Base-by-base conservation (phyloP, 1,139 yeast species). In the Suhomyces coccinellae region DNA sequence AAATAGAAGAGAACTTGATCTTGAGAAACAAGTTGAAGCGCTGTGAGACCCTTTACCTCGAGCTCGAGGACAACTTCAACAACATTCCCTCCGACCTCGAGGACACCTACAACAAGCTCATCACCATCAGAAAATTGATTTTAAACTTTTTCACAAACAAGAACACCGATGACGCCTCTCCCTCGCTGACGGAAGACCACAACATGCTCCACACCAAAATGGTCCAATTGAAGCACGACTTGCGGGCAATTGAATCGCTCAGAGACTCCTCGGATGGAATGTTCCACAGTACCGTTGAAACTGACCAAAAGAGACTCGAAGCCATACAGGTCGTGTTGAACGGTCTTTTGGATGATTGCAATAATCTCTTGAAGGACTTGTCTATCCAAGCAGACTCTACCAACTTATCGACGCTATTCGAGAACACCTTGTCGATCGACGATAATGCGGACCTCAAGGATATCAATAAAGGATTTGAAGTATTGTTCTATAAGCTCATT, bases 271-370 rank as follows among this genome's bases (percentile, higher is more conserved):
- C 59, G 14, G 63, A 61, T 17, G 77, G 71, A 17, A 66, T 59
- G 53, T 73, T 67, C 56, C 61, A 54, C 47, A 54, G 62, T 35
- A 45, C 52, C 10, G 40, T 36, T 9, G 58, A 55, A 33, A 65
- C 55, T 7, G 53, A 60, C 7, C 55, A 57, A 27, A 58, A 59
- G 13, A 57, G 61, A 40, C 53, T 63, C n/a, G 57, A 57, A 15
- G 57, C 67, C 3, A 54, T 67, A 22, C 89, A 85, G 58, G 81
- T 79, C 43, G 82, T 85, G 2, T 65, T 85, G 43, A 84, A 85
- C 58, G 91, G 91, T 11, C 67, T 86, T 33, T 67, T 88, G 35
- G 96, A 89, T 62, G 96, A 88, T 60, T 88, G 96, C 62, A 82
- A 83, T 58, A 84, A 83, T 53, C 73, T 89, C 46, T 67, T 89